phyloP scores from a whole-genome alignment of 306 rosid genomes.

The Myrica gale region DNA sequence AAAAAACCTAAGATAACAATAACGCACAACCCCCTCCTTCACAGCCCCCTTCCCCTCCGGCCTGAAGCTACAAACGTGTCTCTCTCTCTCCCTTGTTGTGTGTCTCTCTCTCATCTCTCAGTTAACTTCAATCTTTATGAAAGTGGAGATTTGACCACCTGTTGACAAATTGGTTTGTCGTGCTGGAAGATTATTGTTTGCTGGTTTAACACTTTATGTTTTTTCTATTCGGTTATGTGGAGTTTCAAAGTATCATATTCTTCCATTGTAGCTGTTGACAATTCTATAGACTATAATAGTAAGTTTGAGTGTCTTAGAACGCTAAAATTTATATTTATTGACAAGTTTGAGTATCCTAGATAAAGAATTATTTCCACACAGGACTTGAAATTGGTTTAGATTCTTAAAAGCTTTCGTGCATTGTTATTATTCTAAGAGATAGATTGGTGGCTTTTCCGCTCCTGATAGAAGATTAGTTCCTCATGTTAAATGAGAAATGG shows the following conservation, averaged over 20 bases:
- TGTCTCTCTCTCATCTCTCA: no score
- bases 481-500: conserved; percentile 12
- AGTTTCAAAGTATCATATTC: conserved; percentile 36
- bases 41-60: no score
- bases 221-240: conserved; percentile 30
- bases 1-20: accelerated
- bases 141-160: conserved; percentile 48
- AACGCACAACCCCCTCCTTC: no score
- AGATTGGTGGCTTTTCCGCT: conserved; percentile 33
- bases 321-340: conserved; percentile 7
- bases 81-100: no score
- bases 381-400: conserved; percentile 26
- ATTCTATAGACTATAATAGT: conserved; percentile 8
- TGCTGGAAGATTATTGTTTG: conserved; percentile 37
- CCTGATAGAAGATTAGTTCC: conserved; percentile 28
- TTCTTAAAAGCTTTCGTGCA: conserved; percentile 22
- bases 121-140: conserved; percentile 30
- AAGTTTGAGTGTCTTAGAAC: conserved; percentile 27
- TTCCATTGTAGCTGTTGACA: conserved; percentile 19
- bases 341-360: conserved; percentile 25
- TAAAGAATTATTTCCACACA: conserved; percentile 19
- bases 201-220: conserved; percentile 29
- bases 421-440: not conserved
- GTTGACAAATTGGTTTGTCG: conserved; percentile 26
- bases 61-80: no score